phyloP scores from a whole-genome alignment of 352 stramenopile species.

The Phytophthora litchii region DNA sequence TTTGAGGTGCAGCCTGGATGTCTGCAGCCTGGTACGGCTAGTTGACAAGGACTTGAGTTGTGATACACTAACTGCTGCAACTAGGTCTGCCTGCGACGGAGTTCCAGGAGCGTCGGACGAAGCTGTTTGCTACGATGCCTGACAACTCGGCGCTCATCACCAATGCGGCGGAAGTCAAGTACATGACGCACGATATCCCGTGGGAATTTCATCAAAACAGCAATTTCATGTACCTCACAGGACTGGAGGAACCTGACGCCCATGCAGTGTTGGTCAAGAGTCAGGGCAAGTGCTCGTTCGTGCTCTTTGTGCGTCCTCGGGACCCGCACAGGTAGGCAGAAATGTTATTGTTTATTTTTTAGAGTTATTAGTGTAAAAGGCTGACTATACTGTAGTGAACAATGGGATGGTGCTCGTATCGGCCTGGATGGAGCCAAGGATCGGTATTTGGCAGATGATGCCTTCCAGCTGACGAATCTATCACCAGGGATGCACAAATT shows the following conservation, averaged over 20 bases:
- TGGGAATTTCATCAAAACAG: conserved; percentile 88
- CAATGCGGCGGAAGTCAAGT: conserved; percentile 77
- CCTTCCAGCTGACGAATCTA: conserved; percentile 70
- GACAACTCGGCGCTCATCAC: conserved; percentile 78
- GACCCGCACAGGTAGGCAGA: conserved; percentile 60
- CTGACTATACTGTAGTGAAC: conserved; percentile 47
- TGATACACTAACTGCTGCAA: conserved; percentile 1
- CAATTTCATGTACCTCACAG: conserved; percentile 88
- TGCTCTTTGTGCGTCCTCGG: conserved; percentile 78
- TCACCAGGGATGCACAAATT: conserved; percentile 54
- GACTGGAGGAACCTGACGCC: conserved; percentile 77
- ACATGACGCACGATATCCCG: conserved; percentile 88
- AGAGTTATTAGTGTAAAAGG: neutral
- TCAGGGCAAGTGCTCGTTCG: conserved; percentile 61
- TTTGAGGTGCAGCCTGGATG: conserved; percentile 53
- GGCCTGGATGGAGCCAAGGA: conserved; percentile 65
- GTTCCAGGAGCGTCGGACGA: conserved; percentile 65
- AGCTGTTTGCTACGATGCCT: conserved; percentile 67
- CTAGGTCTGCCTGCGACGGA: conserved; percentile 61
- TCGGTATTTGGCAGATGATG: conserved; percentile 69
- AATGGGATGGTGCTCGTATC: conserved; percentile 81
- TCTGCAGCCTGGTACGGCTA: conserved; percentile 54
- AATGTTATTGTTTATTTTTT: neutral
- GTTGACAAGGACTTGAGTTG: neutral
- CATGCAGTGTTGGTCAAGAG: conserved; percentile 81